Conservation (phyloP, 345 rosid species). For the Lenwebbia sp. region DNA sequence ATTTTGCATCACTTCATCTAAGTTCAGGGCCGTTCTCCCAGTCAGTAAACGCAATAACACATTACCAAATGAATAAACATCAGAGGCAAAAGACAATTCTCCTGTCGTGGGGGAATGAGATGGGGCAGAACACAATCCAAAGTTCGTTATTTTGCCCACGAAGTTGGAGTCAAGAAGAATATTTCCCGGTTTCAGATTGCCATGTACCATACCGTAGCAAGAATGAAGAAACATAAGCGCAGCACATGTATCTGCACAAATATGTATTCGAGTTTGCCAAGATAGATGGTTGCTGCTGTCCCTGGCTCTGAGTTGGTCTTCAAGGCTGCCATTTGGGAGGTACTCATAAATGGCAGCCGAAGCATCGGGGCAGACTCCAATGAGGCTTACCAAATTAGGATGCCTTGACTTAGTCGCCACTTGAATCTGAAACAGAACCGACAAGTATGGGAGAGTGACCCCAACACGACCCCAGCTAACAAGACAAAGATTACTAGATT, state of each 20-base stretch:
- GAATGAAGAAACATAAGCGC: slow-evolving; percentile 84
- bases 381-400: slow-evolving; percentile 70
- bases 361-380: slow-evolving; percentile 88
- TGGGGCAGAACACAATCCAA: slow-evolving; percentile 37
- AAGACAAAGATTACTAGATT: not conserved
- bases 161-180: slow-evolving; percentile 71
- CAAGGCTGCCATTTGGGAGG: slow-evolving; percentile 84
- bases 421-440: slow-evolving; percentile 36
- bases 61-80: slow-evolving; percentile 78
- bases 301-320: slow-evolving; percentile 61
- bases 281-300: slow-evolving; percentile 62
- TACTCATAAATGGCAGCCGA: slow-evolving; percentile 74
- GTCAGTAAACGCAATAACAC: slow-evolving; percentile 66
- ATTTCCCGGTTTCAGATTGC: slow-evolving; percentile 63
- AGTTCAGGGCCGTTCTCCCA: slow-evolving; percentile 50
- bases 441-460: not conserved
- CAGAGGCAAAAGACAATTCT: slow-evolving; percentile 67
- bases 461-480: not conserved
- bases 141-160: slow-evolving; percentile 71
- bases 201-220: slow-evolving; percentile 56
- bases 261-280: slow-evolving; percentile 73
- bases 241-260: slow-evolving; percentile 68
- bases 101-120: slow-evolving; percentile 11
- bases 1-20: slow-evolving; percentile 46
- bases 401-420: slow-evolving; percentile 74